phyloP scores from a whole-genome alignment of 148 eudicot species.

The Camellia sinensis region DNA sequence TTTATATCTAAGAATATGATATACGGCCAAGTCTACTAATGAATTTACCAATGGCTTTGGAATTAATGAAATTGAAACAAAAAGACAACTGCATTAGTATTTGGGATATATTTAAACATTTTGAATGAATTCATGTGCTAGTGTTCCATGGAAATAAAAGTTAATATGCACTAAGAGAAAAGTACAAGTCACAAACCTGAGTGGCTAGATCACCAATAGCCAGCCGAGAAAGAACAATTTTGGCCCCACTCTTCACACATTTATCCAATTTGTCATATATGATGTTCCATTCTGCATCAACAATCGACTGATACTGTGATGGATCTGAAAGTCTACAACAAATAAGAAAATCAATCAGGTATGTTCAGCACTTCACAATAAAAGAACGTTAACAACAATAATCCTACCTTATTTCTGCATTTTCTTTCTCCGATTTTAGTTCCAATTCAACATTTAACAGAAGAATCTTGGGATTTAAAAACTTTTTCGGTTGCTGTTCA shows the following conservation, averaged over 20 bases:
- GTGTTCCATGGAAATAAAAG: not conserved
- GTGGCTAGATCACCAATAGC: conserved; percentile 98
- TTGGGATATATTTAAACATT: not conserved
- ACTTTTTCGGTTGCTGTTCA: conserved; percentile 97
- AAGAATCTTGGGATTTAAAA: conserved; percentile 78
- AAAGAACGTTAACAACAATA: not conserved
- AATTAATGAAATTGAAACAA: not conserved
- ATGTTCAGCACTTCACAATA: not conserved
- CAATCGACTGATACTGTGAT: conserved; percentile 90
- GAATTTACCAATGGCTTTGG: not conserved
- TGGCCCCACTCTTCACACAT: conserved; percentile 96
- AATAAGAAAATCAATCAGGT: conserved; percentile 12
- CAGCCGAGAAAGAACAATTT: conserved; percentile 89
- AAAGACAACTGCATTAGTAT: not conserved
- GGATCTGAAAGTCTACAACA: conserved; percentile 83
- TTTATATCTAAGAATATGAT: not conserved
- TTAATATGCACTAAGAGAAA: not conserved
- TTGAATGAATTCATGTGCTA: too few species aligned
- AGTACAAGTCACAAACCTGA: conserved; percentile 50
- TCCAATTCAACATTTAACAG: conserved; percentile 90
- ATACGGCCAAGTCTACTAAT: not conserved
- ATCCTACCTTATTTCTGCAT: conserved; percentile 88
- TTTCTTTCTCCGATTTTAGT: conserved; percentile 96
- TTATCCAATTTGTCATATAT: conserved; percentile 94
- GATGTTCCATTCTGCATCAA: conserved; percentile 99